phyloP scores from a whole-genome alignment of 805 yeast species.

The Scheffersomyces coipomensis region DNA sequence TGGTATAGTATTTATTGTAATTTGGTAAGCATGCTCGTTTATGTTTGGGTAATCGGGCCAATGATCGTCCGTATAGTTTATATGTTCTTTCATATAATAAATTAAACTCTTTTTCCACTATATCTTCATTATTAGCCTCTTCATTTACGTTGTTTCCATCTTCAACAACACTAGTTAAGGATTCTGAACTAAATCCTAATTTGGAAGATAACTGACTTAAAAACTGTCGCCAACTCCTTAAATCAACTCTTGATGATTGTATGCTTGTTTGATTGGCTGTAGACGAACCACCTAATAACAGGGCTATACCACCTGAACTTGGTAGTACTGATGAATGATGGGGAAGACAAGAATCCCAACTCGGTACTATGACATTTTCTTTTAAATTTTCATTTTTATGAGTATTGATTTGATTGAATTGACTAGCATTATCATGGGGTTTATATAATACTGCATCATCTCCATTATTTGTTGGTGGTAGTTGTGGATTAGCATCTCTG shows the following conservation, averaged over 20 bases:
- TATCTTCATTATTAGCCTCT: conserved; percentile 10
- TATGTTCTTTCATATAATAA: conserved; percentile 34
- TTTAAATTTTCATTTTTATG: conserved; percentile 42
- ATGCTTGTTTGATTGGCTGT: conserved; percentile 18
- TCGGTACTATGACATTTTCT: conserved; percentile 42
- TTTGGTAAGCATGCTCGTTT: conserved; percentile 42
- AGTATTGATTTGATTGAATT: conserved; percentile 41
- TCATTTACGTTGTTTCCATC: conserved; percentile 3
- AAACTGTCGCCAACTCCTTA: conserved; percentile 35
- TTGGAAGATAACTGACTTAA: conserved; percentile 31
- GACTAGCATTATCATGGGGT: conserved; percentile 38
- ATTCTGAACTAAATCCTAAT: conserved; percentile 33
- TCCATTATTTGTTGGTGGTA: not conserved
- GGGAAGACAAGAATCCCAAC: conserved; percentile 40
- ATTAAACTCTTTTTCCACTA: conserved; percentile 30
- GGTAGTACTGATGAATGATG: conserved; percentile 15
- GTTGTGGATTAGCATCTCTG: not conserved
- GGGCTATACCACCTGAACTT: conserved; percentile 8
- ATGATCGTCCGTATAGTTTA: conserved; percentile 34
- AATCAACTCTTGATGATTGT: conserved; percentile 23
- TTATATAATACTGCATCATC: conserved; percentile 46
- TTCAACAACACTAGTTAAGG: conserved; percentile 24
- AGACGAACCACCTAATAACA: conserved; percentile 23
- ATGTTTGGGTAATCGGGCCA: conserved; percentile 32
- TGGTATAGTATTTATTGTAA: conserved; percentile 28